Percentiles rank a stretch among this genome's conserved stretches.
Conservation (phyloP, 345 rosid genomes). For the Melastoma malabathricum region DNA sequence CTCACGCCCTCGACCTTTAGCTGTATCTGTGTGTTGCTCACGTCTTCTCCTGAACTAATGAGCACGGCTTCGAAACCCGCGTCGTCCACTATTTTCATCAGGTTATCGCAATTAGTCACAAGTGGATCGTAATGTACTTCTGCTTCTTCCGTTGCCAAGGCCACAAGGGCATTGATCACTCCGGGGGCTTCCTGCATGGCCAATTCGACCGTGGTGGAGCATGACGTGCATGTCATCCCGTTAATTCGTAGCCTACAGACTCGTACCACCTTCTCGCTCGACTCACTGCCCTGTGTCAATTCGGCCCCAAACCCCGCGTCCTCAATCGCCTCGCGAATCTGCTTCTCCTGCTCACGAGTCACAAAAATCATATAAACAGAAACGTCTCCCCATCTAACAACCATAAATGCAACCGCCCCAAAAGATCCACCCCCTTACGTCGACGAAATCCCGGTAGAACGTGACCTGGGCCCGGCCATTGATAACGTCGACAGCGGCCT, state of each 20-base stretch:
- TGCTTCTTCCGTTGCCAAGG: slow-evolving; percentile 87
- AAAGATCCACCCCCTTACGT: slow-evolving; percentile 25
- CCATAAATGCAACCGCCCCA: background rate
- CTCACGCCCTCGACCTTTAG: slow-evolving; percentile 57
- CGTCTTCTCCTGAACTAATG: slow-evolving; percentile 56
- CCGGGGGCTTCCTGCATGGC: slow-evolving; percentile 50
- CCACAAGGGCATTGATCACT: slow-evolving; percentile 63
- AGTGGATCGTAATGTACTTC: slow-evolving; percentile 58
- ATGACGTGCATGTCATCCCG: slow-evolving; percentile 88
- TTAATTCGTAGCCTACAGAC: slow-evolving; percentile 58
- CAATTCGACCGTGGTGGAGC: slow-evolving; percentile 62
- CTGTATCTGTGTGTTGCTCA: slow-evolving; percentile 55
- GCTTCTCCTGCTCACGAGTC: slow-evolving; percentile 40
- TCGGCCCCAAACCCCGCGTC: slow-evolving; percentile 76
- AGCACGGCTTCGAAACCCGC: slow-evolving; percentile 62
- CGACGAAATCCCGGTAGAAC: slow-evolving; percentile 45
- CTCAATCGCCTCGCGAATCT: slow-evolving; percentile 71
- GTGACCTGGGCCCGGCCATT: slow-evolving; percentile 54
- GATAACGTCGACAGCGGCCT: slow-evolving; percentile 65
- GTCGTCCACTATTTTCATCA: slow-evolving; percentile 47
- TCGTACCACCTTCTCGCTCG: slow-evolving; percentile 29
- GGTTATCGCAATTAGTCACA: slow-evolving; percentile 18
- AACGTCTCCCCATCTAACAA: no score
- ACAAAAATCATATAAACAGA: background rate
- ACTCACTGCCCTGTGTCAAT: slow-evolving; percentile 39